A percentile compares a stretch with the other conserved stretches of the same genome.
phyloP scores from a whole-genome alignment of 176 grass and related monocot species.

The Phoenix roebelenii region DNA sequence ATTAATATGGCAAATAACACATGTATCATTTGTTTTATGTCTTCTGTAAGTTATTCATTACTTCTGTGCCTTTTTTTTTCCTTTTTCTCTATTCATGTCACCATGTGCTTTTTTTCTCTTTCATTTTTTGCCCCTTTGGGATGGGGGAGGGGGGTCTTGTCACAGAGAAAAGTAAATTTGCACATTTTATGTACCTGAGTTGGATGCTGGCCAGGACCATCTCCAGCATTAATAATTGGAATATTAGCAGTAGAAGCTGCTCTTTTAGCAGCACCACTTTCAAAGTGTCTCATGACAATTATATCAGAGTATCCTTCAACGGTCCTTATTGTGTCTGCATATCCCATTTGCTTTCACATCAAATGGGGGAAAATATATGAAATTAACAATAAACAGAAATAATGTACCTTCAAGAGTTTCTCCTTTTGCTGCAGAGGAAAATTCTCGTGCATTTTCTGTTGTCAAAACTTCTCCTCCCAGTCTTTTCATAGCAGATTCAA shows the following conservation, averaged over 20 bases:
- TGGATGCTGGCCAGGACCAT: conserved; percentile 94
- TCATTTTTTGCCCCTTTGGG: too few relatives aligned
- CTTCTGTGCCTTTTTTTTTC: too few relatives aligned
- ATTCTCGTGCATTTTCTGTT: conserved; percentile 93
- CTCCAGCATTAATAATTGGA: conserved; percentile 94
- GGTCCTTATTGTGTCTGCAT: conserved; percentile 89
- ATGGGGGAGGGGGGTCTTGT: too few relatives aligned
- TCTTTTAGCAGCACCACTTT: conserved; percentile 77
- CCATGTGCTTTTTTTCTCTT: too few relatives aligned
- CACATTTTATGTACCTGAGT: conserved; percentile 46
- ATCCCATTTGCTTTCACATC: neutral
- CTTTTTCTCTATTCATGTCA: too few relatives aligned
- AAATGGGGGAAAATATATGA: too few relatives aligned
- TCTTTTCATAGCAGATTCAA: conserved; percentile 84
- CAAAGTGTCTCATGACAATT: conserved; percentile 92
- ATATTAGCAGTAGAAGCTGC: conserved; percentile 59
- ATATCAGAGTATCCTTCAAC: conserved; percentile 94
- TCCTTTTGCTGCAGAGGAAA: conserved; percentile 91
- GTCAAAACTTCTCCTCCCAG: conserved; percentile 89
- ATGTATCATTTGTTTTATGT: too few relatives aligned
- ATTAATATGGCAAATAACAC: too few relatives aligned
- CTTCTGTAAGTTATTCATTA: too few relatives aligned
- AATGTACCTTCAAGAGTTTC: conserved; percentile 80
- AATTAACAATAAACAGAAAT: too few relatives aligned
- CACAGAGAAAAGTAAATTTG: neutral